Percentiles rank a stretch among this genome's conserved stretches.
phyloP scores from a whole-genome alignment of 2,329 filamentous ascomycete genomes.

The Ophiocordyceps australis region DNA sequence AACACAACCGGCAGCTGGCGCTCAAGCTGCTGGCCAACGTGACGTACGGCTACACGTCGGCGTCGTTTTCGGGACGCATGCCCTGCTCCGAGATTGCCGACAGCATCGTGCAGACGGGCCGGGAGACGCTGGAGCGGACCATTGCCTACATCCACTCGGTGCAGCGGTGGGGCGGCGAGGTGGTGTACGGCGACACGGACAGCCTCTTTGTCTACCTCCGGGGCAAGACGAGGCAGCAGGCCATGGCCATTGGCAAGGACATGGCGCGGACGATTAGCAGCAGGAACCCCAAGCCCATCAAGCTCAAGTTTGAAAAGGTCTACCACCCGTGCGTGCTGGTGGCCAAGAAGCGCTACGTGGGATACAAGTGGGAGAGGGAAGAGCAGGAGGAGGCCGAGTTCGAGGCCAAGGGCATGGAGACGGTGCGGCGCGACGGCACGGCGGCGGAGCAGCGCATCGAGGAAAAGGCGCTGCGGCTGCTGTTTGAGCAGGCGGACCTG shows the following conservation, averaged over 20 bases:
- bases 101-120: constrained; percentile 89
- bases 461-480: constrained; percentile 71
- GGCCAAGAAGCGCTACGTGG: constrained; percentile 95
- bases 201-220: constrained; percentile 83
- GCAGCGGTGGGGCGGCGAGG: constrained; percentile 78
- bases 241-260: constrained; percentile 83
- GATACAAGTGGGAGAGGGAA: constrained; percentile 82
- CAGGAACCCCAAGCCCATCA: constrained; percentile 79
- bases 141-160: constrained; percentile 86
- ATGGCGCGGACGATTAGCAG: constrained; percentile 77
- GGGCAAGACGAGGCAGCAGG: constrained; percentile 70
- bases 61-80: constrained; percentile 93
- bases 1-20: constrained; percentile 87
- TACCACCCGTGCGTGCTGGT: constrained; percentile 90
- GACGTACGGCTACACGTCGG: constrained; percentile 94
- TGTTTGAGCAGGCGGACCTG: constrained; percentile 82
- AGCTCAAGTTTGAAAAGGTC: constrained; percentile 96
- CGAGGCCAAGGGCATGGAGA: constrained; percentile 97
- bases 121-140: constrained; percentile 85
- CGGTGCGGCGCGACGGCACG: constrained; percentile 84
- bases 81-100: constrained; percentile 96
- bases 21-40: constrained; percentile 97
- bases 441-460: constrained; percentile 94
- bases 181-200: constrained; percentile 96
- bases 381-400: constrained; percentile 69